phyloP scores from a whole-genome alignment of 352 stramenopile genomes.

The Phytophthora ohioensis region DNA sequence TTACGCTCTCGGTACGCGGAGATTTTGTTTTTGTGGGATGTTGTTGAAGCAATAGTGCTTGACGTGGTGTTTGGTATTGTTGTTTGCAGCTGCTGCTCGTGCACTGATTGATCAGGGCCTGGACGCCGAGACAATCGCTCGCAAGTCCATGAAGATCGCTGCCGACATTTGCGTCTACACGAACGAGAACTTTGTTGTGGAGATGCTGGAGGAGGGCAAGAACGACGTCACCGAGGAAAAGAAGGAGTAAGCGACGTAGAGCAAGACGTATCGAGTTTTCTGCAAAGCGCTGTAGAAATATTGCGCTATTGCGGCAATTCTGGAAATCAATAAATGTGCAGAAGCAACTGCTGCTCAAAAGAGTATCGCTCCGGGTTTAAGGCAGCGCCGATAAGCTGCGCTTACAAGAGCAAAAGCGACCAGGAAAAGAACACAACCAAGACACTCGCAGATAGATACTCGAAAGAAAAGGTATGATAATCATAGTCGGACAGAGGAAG shows the following conservation, averaged over 20 bases:
- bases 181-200: slow-evolving; percentile 97
- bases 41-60: neutral
- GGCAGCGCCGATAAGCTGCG: neutral
- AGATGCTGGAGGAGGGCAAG: slow-evolving; percentile 85
- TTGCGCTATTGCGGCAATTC: slow-evolving; percentile 7
- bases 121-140: slow-evolving; percentile 94
- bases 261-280: slow-evolving; percentile 2
- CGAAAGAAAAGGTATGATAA: slow-evolving; percentile 27
- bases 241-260: slow-evolving; percentile 46
- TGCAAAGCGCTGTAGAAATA: slow-evolving; percentile 4
- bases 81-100: slow-evolving; percentile 90
- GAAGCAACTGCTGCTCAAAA: neutral
- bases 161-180: slow-evolving; percentile 99
- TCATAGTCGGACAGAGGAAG: slow-evolving; percentile 28
- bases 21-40: slow-evolving; percentile 7
- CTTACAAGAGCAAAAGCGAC: no score
- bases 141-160: slow-evolving; percentile 96
- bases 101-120: slow-evolving; percentile 96
- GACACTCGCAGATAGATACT: neutral
- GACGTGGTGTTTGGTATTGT: neutral
- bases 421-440: neutral
- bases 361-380: neutral
- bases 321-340: slow-evolving; percentile 27
- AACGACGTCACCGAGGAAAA: slow-evolving; percentile 26
- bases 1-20: slow-evolving; percentile 92